These are phyloP conservation scores for Colletotrichum kahawae DNA, from an alignment of 2,329 filamentous ascomycete genomes.

Conservation along the genomic window DNA sequence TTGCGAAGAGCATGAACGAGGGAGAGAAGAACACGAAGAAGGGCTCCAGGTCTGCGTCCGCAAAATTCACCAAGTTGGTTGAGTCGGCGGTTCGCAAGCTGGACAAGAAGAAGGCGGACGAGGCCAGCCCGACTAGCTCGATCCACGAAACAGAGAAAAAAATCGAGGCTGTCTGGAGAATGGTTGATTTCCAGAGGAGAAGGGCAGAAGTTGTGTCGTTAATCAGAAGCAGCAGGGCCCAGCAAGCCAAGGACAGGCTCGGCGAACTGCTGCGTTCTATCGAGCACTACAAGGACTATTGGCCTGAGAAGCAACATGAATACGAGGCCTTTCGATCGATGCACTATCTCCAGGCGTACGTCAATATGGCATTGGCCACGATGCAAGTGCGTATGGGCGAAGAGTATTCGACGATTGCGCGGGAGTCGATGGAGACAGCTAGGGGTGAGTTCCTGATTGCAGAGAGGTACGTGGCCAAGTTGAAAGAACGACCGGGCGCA, in stretches of 20 bases:
- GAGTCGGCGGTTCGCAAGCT: background rate
- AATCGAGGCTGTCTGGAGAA: background rate
- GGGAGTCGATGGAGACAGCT: background rate
- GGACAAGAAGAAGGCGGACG: background rate
- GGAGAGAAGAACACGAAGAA: background rate
- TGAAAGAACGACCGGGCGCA: background rate
- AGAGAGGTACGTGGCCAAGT: background rate
- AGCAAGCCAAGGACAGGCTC: background rate
- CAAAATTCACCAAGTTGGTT: background rate
- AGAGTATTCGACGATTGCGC: background rate
- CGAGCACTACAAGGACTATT: background rate
- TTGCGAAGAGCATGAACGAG: background rate
- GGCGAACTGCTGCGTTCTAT: background rate
- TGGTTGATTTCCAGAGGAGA: constrained; percentile 2
- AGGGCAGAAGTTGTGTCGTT: background rate
- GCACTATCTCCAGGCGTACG: background rate
- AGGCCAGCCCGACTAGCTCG: background rate
- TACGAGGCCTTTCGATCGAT: background rate
- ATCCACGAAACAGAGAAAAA: background rate
- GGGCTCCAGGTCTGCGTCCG: background rate
- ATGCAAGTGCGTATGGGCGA: background rate
- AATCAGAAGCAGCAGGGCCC: background rate
- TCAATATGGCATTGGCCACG: background rate
- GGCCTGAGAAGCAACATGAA: background rate
- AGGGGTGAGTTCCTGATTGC: background rate